A percentile compares a stretch with the other conserved stretches of the same genome.
Conservation (phyloP, 495 filamentous ascomycete genomes). For the Neurospora sp. region DNA sequence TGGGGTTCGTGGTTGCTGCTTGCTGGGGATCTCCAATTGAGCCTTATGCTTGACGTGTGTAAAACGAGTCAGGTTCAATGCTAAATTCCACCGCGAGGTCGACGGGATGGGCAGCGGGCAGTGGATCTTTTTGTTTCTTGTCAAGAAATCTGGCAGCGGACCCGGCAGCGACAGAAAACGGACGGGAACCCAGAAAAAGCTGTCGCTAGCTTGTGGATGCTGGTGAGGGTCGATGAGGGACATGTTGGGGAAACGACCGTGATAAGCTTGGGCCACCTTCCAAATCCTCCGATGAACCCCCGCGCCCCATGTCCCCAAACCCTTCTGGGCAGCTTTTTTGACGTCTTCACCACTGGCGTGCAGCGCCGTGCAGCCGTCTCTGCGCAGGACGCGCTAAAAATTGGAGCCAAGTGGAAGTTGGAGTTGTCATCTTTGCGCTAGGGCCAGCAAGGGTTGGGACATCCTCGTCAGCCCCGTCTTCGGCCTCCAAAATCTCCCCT, state of each 20-base stretch:
- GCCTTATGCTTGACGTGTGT: not conserved
- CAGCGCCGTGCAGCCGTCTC: not conserved
- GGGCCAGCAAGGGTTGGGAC: not conserved
- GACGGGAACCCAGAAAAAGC: not conserved
- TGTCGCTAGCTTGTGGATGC: not conserved
- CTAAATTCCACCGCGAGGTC: not conserved
- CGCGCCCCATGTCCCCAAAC: not conserved
- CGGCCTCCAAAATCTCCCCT: not conserved
- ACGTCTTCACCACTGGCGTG: not conserved
- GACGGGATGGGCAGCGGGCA: not conserved
- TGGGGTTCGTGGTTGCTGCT: not conserved
- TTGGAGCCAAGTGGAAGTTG: not conserved
- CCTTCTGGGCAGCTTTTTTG: not conserved
- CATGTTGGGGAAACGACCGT: constrained; percentile 1
- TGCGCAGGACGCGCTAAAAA: not conserved
- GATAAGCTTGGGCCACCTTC: constrained; percentile 1
- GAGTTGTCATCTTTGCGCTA: not conserved
- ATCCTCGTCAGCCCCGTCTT: not conserved
- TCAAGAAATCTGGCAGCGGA: not conserved
- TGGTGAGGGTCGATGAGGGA: not conserved
- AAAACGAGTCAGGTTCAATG: not conserved
- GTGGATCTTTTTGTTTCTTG: not conserved
- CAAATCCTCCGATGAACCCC: not conserved
- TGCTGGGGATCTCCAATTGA: not conserved
- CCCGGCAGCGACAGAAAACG: not conserved